These are phyloP conservation scores for Epithemia pelagica DNA, from an alignment of 108 stramenopile genomes.

Conservation along the genomic window DNA sequence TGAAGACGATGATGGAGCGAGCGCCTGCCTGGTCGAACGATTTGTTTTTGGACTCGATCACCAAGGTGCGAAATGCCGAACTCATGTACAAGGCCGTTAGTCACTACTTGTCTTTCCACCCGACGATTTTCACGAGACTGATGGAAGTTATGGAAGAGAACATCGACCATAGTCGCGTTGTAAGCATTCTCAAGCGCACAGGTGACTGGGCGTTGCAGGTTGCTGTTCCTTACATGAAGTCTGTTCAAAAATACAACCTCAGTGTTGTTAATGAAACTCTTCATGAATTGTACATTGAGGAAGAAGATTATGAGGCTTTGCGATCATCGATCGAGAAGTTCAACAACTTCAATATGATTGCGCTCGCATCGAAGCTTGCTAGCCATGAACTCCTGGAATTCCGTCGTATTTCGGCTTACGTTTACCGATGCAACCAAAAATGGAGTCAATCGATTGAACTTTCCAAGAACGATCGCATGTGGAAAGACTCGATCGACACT, in stretches of 20 bases:
- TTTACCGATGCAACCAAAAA: constrained; percentile 98
- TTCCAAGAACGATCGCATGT: constrained; percentile 97
- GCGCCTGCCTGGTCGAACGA: constrained; percentile 91
- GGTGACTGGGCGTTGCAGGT: constrained; percentile 91
- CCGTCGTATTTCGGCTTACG: constrained; percentile 96
- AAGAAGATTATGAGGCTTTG: constrained; percentile 97
- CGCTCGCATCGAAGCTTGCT: constrained; percentile 92
- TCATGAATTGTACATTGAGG: constrained; percentile 94
- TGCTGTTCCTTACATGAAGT: constrained; percentile 91
- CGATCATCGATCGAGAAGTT: constrained; percentile 94
- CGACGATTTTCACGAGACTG: constrained; percentile 85
- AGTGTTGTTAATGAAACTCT: constrained; percentile 98
- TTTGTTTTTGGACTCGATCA: constrained; percentile 92
- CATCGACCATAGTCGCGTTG: constrained; percentile 96
- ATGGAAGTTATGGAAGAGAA: constrained; percentile 91
- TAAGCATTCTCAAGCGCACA: constrained; percentile 91
- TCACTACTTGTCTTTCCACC: constrained; percentile 91
- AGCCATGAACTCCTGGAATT: constrained; percentile 99
- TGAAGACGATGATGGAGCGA: constrained; percentile 98
- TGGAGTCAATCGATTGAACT: constrained; percentile 93
- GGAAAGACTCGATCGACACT: constrained; percentile 99
- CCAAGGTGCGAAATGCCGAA: constrained; percentile 96
- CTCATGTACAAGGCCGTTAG: constrained; percentile 97
- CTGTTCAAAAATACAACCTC: constrained; percentile 94
- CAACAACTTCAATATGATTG: constrained; percentile 99